Base-by-base conservation (phyloP, 768 basidiomycete genomes). In the Boletus huronensis region DNA sequence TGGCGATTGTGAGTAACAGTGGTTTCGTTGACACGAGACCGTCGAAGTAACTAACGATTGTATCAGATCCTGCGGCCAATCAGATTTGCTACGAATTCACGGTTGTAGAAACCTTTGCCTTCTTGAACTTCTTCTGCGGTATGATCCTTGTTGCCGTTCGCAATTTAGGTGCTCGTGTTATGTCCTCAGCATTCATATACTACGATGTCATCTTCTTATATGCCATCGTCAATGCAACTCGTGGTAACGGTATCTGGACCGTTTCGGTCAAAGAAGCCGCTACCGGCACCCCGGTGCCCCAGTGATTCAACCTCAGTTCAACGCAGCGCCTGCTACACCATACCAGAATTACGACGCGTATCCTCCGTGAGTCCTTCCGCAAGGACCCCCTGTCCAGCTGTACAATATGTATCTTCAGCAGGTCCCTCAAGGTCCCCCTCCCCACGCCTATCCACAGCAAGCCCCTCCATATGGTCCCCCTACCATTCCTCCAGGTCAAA, bases 121-220 rank as follows among this genome's bases (percentile, higher is more conserved):
- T 70, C 43, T 25, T 57, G 17, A 59, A 55, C 48, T 67, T 71
- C 57, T 55, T 58, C 48, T 49, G 36, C 9, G 66, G 69, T 71
- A 58, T 3, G 66, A 5, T 38, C n/a, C 29, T 50, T 10, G 11
- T 17, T 38, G 19, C n/a, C n/a, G 36, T 35, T 28, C 26, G 16
- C 3, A 21, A 35, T 35, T 17, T 19, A 9, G 11, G 21, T 44
- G 21, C 48, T 55, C 35, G 52, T 31, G 16, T 23, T 23, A 5
- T 26, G 10, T 38, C 32, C n/a, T 35, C 19, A 66, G 69, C 58
- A 16, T 64, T 70, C 48, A 32, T 68, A 9, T 70, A 68, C 51
- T 60, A 55, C 26, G 61, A 58, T 39, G 48, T 57, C 35, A 41
- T 63, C 19, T 29, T 70, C 25, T 42, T 64, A 41, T 68, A 59